Percentiles rank a stretch among this genome's conserved stretches.
These are phyloP conservation scores for Clathrus columnatus DNA, from an alignment of 768 basidiomycete species.

Conservation along the genomic window DNA sequence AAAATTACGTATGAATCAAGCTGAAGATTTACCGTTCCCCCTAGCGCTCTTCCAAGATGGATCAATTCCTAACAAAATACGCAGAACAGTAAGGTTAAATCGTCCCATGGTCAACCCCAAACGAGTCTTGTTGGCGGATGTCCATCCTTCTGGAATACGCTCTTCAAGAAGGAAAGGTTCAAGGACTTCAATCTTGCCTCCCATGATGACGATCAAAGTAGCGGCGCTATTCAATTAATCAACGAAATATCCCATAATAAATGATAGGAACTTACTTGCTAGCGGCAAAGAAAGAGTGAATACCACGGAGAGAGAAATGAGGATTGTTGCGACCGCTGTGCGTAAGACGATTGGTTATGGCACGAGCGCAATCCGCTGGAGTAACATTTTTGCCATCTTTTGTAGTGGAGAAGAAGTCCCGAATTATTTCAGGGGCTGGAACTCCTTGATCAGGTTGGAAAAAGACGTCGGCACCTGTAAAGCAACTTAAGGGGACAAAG, in stretches of 20 bases:
- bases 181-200: constrained; percentile 50
- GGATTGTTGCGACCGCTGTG: constrained; percentile 46
- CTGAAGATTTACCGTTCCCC: too few relatives aligned
- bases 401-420: constrained; percentile 42
- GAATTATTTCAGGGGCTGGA: constrained; percentile 37
- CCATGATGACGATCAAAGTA: constrained; percentile 57
- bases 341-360: constrained; percentile 50
- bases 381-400: constrained; percentile 55
- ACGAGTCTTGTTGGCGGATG: constrained; percentile 44
- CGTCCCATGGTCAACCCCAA: constrained; percentile 50
- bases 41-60: constrained; percentile 9
- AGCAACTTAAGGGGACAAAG: not conserved
- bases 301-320: constrained; percentile 39
- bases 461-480: constrained; percentile 43
- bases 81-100: constrained; percentile 34
- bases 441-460: constrained; percentile 45
- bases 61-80: constrained; percentile 1
- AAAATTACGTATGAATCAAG: too few relatives aligned
- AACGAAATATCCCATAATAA: not conserved
- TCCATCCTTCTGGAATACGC: constrained; percentile 63
- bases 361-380: constrained; percentile 45
- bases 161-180: constrained; percentile 55
- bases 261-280: constrained; percentile 44
- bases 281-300: constrained; percentile 57
- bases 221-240: constrained; percentile 36